phyloP scores from a whole-genome alignment of 2,329 filamentous ascomycete species.

The Aureobasidium sp. region DNA sequence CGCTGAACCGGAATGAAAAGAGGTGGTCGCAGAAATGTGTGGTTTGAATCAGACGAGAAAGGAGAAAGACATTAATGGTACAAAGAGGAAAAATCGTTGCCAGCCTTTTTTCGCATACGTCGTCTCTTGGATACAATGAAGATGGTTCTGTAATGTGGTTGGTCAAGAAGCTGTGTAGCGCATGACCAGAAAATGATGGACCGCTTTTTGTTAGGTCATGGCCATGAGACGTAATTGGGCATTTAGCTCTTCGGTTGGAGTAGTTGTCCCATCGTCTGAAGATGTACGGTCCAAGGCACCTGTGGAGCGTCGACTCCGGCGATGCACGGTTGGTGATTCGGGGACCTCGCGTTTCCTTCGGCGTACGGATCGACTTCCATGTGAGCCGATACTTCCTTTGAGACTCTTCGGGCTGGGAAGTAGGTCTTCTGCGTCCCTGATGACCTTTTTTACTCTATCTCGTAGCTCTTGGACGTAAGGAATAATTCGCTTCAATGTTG shows the following conservation, averaged over 20 bases:
- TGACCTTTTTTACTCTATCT: constrained; percentile 38
- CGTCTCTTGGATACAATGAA: not conserved
- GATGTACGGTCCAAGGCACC: constrained; percentile 5
- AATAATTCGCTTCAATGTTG: constrained; percentile 54
- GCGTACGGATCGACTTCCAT: constrained; percentile 27
- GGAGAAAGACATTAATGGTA: constrained; percentile 10
- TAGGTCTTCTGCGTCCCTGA: constrained; percentile 39
- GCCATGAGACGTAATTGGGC: constrained; percentile 20
- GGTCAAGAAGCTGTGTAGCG: not conserved
- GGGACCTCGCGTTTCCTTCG: constrained; percentile 24
- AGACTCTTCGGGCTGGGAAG: constrained; percentile 34
- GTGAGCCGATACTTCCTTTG: constrained; percentile 10
- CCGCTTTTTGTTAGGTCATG: constrained; percentile 7
- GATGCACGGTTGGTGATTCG: constrained; percentile 12
- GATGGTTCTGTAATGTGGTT: not conserved
- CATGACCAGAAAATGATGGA: not conserved
- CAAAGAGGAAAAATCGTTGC: constrained; percentile 5
- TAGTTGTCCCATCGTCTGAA: constrained; percentile 13
- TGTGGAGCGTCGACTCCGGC: constrained; percentile 11
- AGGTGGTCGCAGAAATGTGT: not conserved
- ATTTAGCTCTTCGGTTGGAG: constrained; percentile 17
- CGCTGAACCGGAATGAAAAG: constrained; percentile 7
- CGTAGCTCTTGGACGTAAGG: constrained; percentile 41
- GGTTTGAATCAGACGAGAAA: not conserved
- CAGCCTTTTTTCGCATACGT: not conserved